Percentiles rank a stretch among this genome's conserved stretches.
Conservation (phyloP, 257 asterid genomes). For the Apocynum venetum region DNA sequence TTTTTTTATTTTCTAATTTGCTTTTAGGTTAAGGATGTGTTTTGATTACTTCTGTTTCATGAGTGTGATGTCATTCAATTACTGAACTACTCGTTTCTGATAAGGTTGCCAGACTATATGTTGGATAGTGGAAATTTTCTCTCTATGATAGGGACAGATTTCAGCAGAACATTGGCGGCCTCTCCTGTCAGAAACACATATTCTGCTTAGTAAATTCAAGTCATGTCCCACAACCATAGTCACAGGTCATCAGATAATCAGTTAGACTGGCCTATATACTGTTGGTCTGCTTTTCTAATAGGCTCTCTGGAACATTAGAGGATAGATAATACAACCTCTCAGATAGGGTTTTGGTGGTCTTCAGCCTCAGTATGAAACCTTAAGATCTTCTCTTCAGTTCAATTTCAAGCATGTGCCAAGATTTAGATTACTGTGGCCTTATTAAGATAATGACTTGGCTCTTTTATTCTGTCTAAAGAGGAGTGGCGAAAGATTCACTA, state of each 20-base stretch:
- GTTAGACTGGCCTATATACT: neutral
- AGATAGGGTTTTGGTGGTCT: neutral
- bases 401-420: neutral
- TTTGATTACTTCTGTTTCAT: neutral
- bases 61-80: neutral
- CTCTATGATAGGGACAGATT: neutral
- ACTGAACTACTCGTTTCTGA: neutral
- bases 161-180: neutral
- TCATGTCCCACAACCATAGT: too few relatives aligned
- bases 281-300: neutral
- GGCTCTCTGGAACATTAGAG: neutral
- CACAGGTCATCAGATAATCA: too few relatives aligned
- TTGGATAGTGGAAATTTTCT: neutral
- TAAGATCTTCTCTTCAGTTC: neutral
- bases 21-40: too few relatives aligned
- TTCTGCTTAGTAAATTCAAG: too few relatives aligned
- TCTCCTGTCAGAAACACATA: neutral
- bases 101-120: neutral
- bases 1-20: neutral
- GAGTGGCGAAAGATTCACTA: neutral
- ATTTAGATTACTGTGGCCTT: neutral
- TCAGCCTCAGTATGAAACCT: neutral
- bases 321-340: neutral
- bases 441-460: neutral
- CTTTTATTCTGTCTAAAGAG: neutral